Evolutionary conservation across 208 protist genomes (phyloP), one percentile per base, ranked within the genome.

Genomic region (Leishmania martiniquensis): DNA sequence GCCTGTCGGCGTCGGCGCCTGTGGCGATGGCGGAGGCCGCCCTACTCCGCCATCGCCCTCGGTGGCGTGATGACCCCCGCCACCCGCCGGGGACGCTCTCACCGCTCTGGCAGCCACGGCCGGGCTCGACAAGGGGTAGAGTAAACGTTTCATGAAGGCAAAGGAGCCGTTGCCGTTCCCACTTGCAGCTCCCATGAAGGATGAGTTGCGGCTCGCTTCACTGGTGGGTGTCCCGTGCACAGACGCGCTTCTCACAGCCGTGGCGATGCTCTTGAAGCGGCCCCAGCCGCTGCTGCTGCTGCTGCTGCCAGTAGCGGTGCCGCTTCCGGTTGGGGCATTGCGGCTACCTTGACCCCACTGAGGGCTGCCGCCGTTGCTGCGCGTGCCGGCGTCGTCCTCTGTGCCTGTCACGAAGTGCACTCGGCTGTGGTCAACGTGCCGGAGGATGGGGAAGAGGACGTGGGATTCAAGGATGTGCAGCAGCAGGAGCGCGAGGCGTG

Each of bases 371-470:
- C 15, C 52, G n/a, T 60, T 76, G 44, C 22, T 29, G 76, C 10
- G 34, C 75, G 15, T 65, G 39, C 34, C 37, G 9, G 42, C 34
- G 66, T 55, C 37, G 13, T 76, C 81, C 57, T 79, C 77, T 7
- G 70, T 15, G 10, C 77, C 77, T 12, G 83, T 85, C 5, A 83
- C 17, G 45, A 87, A 72, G 6, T 75, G 55, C 10, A 87, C 63
- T 2, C 77, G 73, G 10, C 75, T 72, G 59, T 75, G 84, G 44
- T 89, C 85, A 22, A 81, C 72, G 60, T 78, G 78, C 66, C 88
- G 83, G 39, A 93, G 74, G 39, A 93, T 70, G 9, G 84, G 90
- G 49, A 82, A 92, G 13, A 96, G 82, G 22, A 92, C 92, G 72
- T 91, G 77, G 25, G 79, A 83, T 72, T 94, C 89, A 17, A 94